Conservation (phyloP, 345 rosid genomes). For the Adansonia digitata region DNA sequence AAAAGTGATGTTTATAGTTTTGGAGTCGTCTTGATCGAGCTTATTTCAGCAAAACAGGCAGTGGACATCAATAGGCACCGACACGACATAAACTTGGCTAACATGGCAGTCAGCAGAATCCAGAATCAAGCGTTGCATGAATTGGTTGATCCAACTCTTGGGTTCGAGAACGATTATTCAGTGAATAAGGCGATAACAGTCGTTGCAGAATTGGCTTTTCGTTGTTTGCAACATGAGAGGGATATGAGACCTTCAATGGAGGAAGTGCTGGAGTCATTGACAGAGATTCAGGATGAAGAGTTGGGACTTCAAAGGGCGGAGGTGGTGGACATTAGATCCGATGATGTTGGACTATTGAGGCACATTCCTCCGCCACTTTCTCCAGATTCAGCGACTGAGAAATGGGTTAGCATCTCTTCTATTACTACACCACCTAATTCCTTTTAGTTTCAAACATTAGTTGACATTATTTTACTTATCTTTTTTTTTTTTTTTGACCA, state of each 20-base stretch:
- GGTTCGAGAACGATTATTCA: conserved; percentile 41
- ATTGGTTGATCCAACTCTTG: conserved; percentile 63
- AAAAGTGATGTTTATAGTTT: conserved; percentile 93
- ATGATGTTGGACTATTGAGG: conserved; percentile 49
- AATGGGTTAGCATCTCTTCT: conserved; percentile 52
- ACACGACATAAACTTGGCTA: conserved; percentile 65
- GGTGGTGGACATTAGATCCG: conserved; percentile 30
- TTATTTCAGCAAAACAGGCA: conserved; percentile 58
- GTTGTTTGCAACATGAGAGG: conserved; percentile 73
- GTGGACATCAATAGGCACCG: conserved; percentile 65
- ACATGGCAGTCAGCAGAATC: conserved; percentile 69
- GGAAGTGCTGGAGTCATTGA: conserved; percentile 51
- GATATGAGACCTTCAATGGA: conserved; percentile 75
- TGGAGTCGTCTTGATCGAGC: conserved; percentile 77
- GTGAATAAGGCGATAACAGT: conserved; percentile 39
- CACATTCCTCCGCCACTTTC: conserved; percentile 41
- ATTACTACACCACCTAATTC: neutral
- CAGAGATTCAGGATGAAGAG: conserved; percentile 36
- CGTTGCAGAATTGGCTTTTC: conserved; percentile 66
- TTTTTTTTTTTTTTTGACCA: no score
- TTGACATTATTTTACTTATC: no score
- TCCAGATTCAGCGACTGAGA: conserved; percentile 47
- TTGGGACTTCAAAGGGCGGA: conserved; percentile 18
- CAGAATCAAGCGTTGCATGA: conserved; percentile 60
- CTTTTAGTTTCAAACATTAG: neutral